Conservation (phyloP, 2,329 filamentous ascomycete genomes). For the Rhynchosporium secalis region DNA sequence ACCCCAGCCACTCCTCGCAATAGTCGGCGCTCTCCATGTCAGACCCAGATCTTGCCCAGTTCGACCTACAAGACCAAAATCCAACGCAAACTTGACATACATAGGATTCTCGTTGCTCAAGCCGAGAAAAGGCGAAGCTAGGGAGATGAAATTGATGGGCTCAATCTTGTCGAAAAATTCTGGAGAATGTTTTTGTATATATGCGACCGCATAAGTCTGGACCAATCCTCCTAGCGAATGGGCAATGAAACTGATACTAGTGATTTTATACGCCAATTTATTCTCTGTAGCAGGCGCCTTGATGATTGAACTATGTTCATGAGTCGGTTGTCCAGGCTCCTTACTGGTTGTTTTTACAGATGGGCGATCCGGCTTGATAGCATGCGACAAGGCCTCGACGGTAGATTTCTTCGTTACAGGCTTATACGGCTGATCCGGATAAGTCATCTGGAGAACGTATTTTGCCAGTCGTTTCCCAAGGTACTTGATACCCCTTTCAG, state of each 20-base stretch:
- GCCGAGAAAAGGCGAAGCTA: conserved; percentile 86
- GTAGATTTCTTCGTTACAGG: conserved; percentile 56
- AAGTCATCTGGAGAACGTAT: conserved; percentile 85
- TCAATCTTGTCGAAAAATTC: conserved; percentile 83
- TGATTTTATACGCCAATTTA: conserved; percentile 73
- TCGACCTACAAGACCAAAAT: conserved; percentile 93
- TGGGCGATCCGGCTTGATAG: conserved; percentile 40
- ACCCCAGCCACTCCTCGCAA: conserved; percentile 84
- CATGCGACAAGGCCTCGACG: conserved; percentile 45
- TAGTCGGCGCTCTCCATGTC: conserved; percentile 87
- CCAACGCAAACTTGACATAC: conserved; percentile 94
- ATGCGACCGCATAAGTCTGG: conserved; percentile 92
- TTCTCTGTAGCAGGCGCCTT: conserved; percentile 41
- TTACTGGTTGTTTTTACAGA: conserved; percentile 42
- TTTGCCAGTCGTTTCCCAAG: conserved; percentile 91
- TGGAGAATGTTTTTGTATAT: conserved; percentile 94
- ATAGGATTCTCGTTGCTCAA: conserved; percentile 96
- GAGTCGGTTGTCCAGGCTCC: conserved; percentile 50
- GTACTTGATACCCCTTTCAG: conserved; percentile 95
- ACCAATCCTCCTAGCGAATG: conserved; percentile 89
- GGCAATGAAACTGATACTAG: conserved; percentile 91
- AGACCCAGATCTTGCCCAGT: conserved; percentile 94
- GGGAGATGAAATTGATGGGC: conserved; percentile 85
- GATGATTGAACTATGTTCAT: conserved; percentile 63
- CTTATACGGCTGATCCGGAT: conserved; percentile 87